Percentiles rank a stretch among this genome's conserved stretches.
These are phyloP conservation scores for Lenwebbia sp. DNA, from an alignment of 345 rosid species.

Conservation along the genomic window DNA sequence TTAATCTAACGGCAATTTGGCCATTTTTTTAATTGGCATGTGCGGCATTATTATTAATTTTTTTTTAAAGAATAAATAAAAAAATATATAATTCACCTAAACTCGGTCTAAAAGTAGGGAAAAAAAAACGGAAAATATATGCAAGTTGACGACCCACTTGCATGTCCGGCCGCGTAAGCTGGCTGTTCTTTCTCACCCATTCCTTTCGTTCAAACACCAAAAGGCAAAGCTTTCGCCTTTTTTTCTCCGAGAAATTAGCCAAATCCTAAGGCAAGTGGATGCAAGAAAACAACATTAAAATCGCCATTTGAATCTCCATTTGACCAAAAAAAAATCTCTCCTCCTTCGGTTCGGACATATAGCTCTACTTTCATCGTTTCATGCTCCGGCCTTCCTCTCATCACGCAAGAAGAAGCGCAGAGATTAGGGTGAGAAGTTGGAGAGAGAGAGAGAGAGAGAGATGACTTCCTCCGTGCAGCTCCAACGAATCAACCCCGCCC, in stretches of 20 bases:
- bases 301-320: not conserved
- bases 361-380: not conserved
- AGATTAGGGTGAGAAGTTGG: not conserved
- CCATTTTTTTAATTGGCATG: not conserved
- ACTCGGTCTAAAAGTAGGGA: not conserved
- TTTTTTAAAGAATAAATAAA: no score
- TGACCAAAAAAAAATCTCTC: not conserved
- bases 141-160: constrained; percentile 13
- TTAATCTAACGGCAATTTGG: not conserved
- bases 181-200: constrained; percentile 1
- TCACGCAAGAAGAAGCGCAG: not conserved
- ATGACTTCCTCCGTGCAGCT: constrained; percentile 65
- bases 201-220: not conserved
- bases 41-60: no score
- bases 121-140: not conserved
- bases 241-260: constrained; percentile 10
- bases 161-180: constrained; percentile 16
- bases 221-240: not conserved
- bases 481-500: constrained; percentile 40
- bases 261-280: constrained; percentile 37
- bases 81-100: not conserved
- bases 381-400: not conserved
- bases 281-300: not conserved
- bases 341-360: not conserved
- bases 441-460: not conserved